Evolutionary conservation across 2,329 filamentous ascomycete species (phyloP), one percentile per base, ranked within the genome.

Genomic region (Xylaria sp.): DNA sequence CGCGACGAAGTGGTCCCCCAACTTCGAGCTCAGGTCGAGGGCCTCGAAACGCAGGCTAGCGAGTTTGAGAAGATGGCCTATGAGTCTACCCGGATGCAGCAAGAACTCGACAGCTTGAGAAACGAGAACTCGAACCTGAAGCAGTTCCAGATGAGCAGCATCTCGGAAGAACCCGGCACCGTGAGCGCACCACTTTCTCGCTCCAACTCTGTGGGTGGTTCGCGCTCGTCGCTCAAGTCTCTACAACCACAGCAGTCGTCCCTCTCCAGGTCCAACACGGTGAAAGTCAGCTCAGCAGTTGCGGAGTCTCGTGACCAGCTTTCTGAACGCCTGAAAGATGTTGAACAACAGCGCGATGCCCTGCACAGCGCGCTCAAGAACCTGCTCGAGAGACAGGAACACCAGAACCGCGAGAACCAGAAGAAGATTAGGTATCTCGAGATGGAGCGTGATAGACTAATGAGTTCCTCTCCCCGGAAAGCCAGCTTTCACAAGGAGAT

Each of bases 331-430:
- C 80, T 96, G 16, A 96, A 96, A 74, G 93, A 97, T 65, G 87
- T 97, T 9, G 93, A 97, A 75, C 87, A 91, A 49, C 94, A 99
- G 76, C 85, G 94, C 52, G 93, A 99, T 74, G 92, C 93, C 1
- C 80, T 99, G 5, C 94, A 97, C 76, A 85, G 84, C 61, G 91
- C 94, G 5, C 79, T 99, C 56, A 92, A 90, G 76, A 91, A 86
- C 62, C 80, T 99, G 13, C 83, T 97, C 10, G 86, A 92, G 63
- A 86, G 94, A 55, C 92, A 97, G 66, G 89, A 93, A 64, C 83
- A 88, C 71, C 91, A 97, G 74, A 90, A 89, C 66, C 87, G 86
- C 50, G 89, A 96, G 66, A 91, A 92, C 65, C 81, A 88, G 66
- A 96, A 95, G 76, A 90, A 86, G 64, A 88, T 96, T 66, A 84